Base-by-base conservation (phyloP, 1,139 yeast species). In the Diutina pseudorugosa region DNA sequence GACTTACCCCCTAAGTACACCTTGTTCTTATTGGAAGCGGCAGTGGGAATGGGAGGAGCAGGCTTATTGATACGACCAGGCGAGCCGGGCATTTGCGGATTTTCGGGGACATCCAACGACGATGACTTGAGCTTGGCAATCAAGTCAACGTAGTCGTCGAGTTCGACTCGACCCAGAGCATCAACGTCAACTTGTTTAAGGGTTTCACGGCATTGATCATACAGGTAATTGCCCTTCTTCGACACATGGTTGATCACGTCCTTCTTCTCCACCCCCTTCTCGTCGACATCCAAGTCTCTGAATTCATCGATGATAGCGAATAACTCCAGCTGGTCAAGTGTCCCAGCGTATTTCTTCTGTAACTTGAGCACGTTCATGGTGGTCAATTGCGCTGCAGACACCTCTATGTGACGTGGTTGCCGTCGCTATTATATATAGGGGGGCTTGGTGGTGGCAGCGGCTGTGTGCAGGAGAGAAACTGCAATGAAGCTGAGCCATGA, bases 141-240 rank as follows among this genome's bases (percentile, higher is more conserved):
- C 62, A 93, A 78, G 65, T 89, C 96, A 44, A 93, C 97, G 64
- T 82, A 94, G 65, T 93, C 99, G 55, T 94, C 99, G 63, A 93
- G 73, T 66, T 94, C 99, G 53, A 93, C 97, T 62, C 88, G 90
- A 19, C 98, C 99, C 11, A 95, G 85, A 8, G 98, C 96, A 69
- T 93, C 99, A 47, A 93, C 95, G 60, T 86, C 85, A 51, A 90
- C 97, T 50, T 77, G 79, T 64, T 91, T 93, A 65, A 93, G 77
- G 1, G 97, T 87, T 66, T 90, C 95, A 72, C 99, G 85, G 43
- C 95, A 93, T 58, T 86, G 87, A 67, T 93, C 98, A 64, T 93
- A 93, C 44, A 90, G 69, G 53, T 87, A 93, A 52, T 79, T 79
- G 21, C 97, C 97, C 44, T 81, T 70, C 57, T 83, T 82, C 23